Base-by-base conservation (phyloP, 2,329 filamentous ascomycete genomes). In the Penicillium sp. region DNA sequence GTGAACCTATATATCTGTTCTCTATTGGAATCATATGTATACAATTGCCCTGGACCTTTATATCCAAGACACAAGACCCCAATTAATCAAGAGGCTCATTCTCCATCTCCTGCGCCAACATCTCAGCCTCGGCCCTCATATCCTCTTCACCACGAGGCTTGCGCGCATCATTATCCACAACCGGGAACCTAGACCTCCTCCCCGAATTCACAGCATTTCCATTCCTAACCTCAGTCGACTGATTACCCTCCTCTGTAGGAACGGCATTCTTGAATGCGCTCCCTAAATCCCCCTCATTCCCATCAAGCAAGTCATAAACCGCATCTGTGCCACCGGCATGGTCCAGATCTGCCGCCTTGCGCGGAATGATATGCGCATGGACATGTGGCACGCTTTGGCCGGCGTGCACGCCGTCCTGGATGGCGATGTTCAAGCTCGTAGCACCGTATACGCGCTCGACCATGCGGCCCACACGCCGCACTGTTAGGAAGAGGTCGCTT, bases 351-450 rank as follows among this genome's bases (percentile, higher is more conserved):
- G 77, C 82, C 57, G 77, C 79, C 57, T 79, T 79, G 36, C 92
- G 80, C 21, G 92, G 92, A 53, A 97, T 93, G 48, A 97, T 84
- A 77, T 99, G 94, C 27, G 92, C 89, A 76, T 99, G 94, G 15
- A 97, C 86, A 76, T 99, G 94, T 9, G 91, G 82, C 44, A 99
- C 93, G 56, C 91, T 96, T 82, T 99, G 94, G 0, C 94, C 94
- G 1, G 94, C 91, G 58, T 92, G 91, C 33, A 81, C 79, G 21
- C 94, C 94, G 74, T 99, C 94, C 74, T 99, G 94, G n/a, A 99
- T 84, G 0, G 93, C 92, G 49, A 99, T 87, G 71, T 96, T 97
- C 77, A 97, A 88, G 58, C 90, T 89, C 10, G 90, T 86, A 6
- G 86, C 88, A 34, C 82, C 70, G 71, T 83, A 82, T 60, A 86